Percentiles rank a stretch among this genome's conserved stretches.
These are phyloP conservation scores for Penium margaritaceum DNA, from an alignment of 139 green algal species.

Conservation along the genomic window DNA sequence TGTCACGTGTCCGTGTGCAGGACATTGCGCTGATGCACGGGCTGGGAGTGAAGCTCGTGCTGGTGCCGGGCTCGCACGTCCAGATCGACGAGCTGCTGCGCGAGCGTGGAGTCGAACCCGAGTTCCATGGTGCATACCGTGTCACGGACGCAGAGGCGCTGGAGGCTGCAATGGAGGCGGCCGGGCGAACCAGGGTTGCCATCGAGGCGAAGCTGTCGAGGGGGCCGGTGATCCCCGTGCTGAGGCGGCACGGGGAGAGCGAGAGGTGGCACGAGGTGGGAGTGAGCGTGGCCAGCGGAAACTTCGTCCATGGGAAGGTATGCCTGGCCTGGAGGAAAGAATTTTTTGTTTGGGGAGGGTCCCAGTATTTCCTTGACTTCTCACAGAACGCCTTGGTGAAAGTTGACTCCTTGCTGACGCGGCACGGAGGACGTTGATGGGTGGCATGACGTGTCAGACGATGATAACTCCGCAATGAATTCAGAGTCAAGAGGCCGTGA, in stretches of 20 bases:
- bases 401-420: not conserved
- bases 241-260: conserved; percentile 73
- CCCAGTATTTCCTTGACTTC: not conserved
- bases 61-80: conserved; percentile 70
- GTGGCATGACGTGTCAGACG: not conserved
- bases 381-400: not conserved
- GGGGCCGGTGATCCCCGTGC: conserved; percentile 65
- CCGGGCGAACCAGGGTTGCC: conserved; percentile 55
- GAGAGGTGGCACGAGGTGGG: conserved; percentile 51
- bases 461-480: not conserved
- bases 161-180: conserved; percentile 62
- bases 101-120: conserved; percentile 12
- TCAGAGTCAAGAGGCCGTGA: not conserved
- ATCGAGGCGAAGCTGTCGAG: conserved; percentile 72
- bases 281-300: conserved; percentile 64
- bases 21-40: conserved; percentile 85
- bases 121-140: conserved; percentile 67
- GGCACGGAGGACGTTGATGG: not conserved
- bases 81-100: conserved; percentile 58
- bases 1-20: too few relatives aligned
- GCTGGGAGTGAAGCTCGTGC: conserved; percentile 75
- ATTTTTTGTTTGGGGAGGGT: not conserved
- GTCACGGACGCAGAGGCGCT: conserved; percentile 67
- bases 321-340: not conserved
- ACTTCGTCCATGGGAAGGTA: conserved; percentile 79